phyloP scores from a whole-genome alignment of 495 filamentous ascomycete genomes.

The Neohortaea acidophila region DNA sequence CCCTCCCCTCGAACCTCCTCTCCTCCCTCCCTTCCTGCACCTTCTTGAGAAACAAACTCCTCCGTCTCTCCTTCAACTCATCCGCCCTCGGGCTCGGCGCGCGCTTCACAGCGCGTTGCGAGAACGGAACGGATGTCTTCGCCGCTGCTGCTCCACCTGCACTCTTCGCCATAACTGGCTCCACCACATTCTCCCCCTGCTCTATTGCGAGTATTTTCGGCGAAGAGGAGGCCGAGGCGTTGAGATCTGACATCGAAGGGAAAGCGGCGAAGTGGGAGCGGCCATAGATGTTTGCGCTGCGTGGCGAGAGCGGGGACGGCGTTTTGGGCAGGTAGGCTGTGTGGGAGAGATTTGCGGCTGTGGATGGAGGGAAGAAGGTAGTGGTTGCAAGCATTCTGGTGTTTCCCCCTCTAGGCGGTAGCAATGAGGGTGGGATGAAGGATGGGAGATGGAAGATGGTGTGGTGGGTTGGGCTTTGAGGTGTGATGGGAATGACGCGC shows the following conservation, averaged over 20 bases:
- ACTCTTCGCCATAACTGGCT: background rate
- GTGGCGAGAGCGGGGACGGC: conserved; percentile 26
- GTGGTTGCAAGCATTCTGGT: conserved; percentile 3
- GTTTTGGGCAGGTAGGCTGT: conserved; percentile 12
- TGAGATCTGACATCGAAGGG: conserved; percentile 4
- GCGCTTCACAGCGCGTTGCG: conserved; percentile 25
- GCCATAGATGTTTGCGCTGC: conserved; percentile 22
- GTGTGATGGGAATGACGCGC: no score
- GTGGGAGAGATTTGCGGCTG: background rate
- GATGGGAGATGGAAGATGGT: no score
- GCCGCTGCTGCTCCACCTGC: background rate
- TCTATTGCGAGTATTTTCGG: conserved; percentile 9
- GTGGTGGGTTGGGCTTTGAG: no score
- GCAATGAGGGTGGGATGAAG: no score
- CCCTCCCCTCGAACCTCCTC: conserved; percentile 45
- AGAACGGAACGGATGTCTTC: conserved; percentile 13
- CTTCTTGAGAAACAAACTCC: conserved; percentile 58
- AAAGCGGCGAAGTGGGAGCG: conserved; percentile 2
- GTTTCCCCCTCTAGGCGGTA: background rate
- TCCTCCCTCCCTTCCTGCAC: conserved; percentile 60
- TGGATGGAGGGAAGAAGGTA: background rate
- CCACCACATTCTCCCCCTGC: background rate
- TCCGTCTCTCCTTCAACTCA: conserved; percentile 37
- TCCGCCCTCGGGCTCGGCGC: conserved; percentile 17
- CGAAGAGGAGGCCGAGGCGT: background rate